These are phyloP conservation scores for Rubus idaeus DNA, from an alignment of 306 rosid species.

Conservation along the genomic window DNA sequence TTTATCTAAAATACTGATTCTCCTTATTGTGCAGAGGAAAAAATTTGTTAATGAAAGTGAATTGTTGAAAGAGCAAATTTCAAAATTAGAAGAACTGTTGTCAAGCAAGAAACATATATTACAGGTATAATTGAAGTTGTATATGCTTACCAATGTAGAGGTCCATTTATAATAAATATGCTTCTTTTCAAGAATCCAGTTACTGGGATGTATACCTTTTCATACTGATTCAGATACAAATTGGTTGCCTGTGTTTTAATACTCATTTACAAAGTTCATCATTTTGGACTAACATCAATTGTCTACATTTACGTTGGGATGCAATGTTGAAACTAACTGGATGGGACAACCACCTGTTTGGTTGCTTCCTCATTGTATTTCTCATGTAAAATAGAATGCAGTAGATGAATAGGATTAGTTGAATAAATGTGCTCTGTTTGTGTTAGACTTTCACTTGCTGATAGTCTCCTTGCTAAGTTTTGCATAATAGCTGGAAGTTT, in stretches of 20 bases:
- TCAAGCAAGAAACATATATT: conserved; percentile 74
- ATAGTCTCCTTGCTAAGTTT: neutral
- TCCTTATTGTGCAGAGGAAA: conserved; percentile 61
- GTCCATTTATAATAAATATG: neutral
- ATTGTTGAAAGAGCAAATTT: conserved; percentile 65
- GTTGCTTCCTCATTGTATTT: neutral
- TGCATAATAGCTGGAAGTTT: neutral
- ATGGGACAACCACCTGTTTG: neutral
- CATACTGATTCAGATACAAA: neutral
- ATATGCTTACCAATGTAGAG: neutral
- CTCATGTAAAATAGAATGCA: neutral
- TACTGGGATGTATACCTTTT: neutral
- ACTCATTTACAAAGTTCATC: neutral
- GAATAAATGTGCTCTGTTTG: neutral
- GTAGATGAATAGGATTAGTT: neutral
- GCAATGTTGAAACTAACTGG: neutral
- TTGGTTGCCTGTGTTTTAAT: neutral
- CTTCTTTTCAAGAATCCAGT: neutral
- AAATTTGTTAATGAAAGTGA: conserved; percentile 72
- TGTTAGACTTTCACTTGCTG: neutral
- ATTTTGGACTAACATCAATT: neutral
- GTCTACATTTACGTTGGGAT: neutral
- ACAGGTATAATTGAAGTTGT: conserved; percentile 45
- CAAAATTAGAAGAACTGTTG: conserved; percentile 78
- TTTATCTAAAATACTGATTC: conserved; percentile 8